A percentile compares a stretch with the other conserved stretches of the same genome.
Evolutionary conservation across 805 yeast species (phyloP).

Genomic region (Candida sphagnicola): DNA sequence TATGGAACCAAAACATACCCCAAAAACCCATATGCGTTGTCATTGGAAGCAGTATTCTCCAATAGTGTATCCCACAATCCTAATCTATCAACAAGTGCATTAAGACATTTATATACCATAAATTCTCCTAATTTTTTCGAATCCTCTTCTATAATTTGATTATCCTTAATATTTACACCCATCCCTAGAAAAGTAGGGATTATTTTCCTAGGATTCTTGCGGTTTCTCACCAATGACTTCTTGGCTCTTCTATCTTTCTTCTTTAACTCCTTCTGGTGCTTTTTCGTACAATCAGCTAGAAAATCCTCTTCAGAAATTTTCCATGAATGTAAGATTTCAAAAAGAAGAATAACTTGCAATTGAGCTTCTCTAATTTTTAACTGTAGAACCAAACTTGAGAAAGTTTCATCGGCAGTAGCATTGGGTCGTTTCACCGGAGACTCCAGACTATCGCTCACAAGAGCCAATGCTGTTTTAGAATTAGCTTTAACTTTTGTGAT

Average conservation of each 20-base stretch:
- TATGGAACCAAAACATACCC: slow-evolving; percentile 53
- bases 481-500: background rate
- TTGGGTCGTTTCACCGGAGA: slow-evolving; percentile 1
- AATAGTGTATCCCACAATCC: slow-evolving; percentile 50
- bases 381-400: slow-evolving; percentile 28
- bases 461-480: too few relatives aligned
- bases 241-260: slow-evolving; percentile 15
- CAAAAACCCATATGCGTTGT: slow-evolving; percentile 43
- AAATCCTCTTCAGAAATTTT: slow-evolving; percentile 32
- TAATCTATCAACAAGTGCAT: slow-evolving; percentile 48
- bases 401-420: slow-evolving; percentile 12
- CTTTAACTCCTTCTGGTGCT: slow-evolving; percentile 24
- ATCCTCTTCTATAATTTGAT: slow-evolving; percentile 7
- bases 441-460: too few relatives aligned
- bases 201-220: slow-evolving; percentile 19
- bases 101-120: slow-evolving; percentile 25
- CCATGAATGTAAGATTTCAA: slow-evolving; percentile 41
- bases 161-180: slow-evolving; percentile 19
- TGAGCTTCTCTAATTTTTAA: slow-evolving; percentile 56
- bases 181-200: slow-evolving; percentile 42
- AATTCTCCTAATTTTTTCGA: slow-evolving; percentile 19
- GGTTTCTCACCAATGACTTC: slow-evolving; percentile 17
- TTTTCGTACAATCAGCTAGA: slow-evolving; percentile 21
- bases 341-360: slow-evolving; percentile 44
- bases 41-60: slow-evolving; percentile 22